These are phyloP conservation scores for Lipomyces yamadae DNA, from an alignment of 805 yeast genomes.

Conservation along the genomic window DNA sequence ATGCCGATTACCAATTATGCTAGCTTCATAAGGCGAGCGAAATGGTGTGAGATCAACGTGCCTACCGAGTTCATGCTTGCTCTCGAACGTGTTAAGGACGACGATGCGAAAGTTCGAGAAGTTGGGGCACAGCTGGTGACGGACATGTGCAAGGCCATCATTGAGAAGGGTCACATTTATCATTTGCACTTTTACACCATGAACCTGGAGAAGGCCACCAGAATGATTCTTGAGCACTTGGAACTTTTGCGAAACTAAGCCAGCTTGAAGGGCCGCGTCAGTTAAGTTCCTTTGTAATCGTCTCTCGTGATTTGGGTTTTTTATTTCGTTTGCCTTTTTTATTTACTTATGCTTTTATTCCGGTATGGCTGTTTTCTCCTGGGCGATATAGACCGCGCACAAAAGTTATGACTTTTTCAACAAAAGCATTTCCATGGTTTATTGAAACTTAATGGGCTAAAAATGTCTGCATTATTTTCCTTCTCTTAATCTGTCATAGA, in stretches of 20 bases:
- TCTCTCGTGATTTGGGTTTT: background rate
- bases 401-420: slow-evolving; percentile 38
- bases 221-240: slow-evolving; percentile 82
- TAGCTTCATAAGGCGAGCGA: slow-evolving; percentile 88
- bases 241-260: slow-evolving; percentile 53
- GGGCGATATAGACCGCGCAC: slow-evolving; percentile 18
- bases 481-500: background rate
- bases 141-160: slow-evolving; percentile 76
- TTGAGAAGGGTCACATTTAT: slow-evolving; percentile 71
- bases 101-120: slow-evolving; percentile 85
- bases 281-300: background rate
- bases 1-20: slow-evolving; percentile 98
- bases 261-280: background rate
- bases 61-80: slow-evolving; percentile 73
- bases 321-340: background rate
- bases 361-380: slow-evolving; percentile 29
- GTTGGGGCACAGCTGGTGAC: slow-evolving; percentile 81
- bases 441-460: slow-evolving; percentile 2
- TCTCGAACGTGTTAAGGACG: slow-evolving; percentile 84
- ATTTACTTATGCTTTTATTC: slow-evolving; percentile 7
- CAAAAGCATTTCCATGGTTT: slow-evolving; percentile 36
- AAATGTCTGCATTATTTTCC: background rate
- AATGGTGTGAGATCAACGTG: slow-evolving; percentile 85
- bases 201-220: slow-evolving; percentile 91
- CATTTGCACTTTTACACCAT: slow-evolving; percentile 96